Conservation (phyloP, 495 filamentous ascomycete species). For the Neurospora sp. region DNA sequence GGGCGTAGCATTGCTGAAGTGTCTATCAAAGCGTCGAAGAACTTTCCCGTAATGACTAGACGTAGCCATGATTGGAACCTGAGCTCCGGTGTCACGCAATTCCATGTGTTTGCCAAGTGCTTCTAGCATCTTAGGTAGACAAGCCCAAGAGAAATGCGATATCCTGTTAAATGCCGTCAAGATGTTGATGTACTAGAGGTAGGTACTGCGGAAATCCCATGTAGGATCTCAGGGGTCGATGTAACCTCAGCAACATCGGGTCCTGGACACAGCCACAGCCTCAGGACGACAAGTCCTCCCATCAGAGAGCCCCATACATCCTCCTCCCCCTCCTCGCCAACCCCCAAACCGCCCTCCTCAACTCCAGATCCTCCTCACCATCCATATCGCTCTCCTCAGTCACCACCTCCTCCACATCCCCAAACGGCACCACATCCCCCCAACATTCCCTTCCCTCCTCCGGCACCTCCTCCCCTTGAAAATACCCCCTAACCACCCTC, state of each 20-base stretch:
- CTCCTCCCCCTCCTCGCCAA: not conserved
- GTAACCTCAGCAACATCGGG: not conserved
- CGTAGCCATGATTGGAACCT: not conserved
- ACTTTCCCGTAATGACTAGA: not conserved
- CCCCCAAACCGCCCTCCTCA: constrained; percentile 3
- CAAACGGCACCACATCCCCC: constrained; percentile 17
- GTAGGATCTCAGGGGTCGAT: not conserved
- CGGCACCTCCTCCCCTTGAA: constrained; percentile 24
- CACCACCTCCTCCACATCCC: not conserved
- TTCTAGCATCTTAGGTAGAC: not conserved
- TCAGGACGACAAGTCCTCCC: not conserved
- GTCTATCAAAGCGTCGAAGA: not conserved
- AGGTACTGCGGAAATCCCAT: not conserved
- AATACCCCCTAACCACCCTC: constrained; percentile 22
- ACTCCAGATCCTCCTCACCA: not conserved
- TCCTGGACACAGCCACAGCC: not conserved
- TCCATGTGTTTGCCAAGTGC: not conserved
- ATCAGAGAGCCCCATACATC: not conserved
- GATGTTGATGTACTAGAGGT: not conserved
- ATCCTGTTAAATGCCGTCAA: not conserved
- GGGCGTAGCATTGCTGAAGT: not conserved
- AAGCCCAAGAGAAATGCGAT: not conserved
- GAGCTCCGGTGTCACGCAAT: not conserved
- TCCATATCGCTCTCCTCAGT: not conserved
- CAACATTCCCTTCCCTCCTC: constrained; percentile 21